Evolutionary conservation across 495 filamentous ascomycete species (phyloP).

Genomic region (Tuber magnatum): DNA sequence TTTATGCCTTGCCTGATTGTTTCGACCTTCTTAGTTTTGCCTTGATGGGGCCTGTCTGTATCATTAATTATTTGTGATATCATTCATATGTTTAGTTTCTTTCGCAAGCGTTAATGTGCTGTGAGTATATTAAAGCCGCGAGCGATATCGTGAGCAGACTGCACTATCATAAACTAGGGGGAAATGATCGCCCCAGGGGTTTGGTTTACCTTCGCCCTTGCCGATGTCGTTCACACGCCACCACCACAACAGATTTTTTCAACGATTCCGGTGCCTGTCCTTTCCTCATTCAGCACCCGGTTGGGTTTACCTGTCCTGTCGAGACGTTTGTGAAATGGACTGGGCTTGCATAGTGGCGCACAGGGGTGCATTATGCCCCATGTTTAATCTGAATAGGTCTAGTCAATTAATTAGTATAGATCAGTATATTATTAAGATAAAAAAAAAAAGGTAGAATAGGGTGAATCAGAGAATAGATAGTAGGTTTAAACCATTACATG

Average conservation of each 20-base stretch:
- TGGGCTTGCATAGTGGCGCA: no score
- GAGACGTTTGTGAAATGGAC: no score
- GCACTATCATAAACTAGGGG: background rate
- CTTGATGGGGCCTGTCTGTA: background rate
- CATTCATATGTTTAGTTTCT: background rate
- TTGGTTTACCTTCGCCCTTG: background rate
- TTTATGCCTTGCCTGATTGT: background rate
- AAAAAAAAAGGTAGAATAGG: no score
- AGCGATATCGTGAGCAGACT: background rate
- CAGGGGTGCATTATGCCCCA: no score
- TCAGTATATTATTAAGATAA: no score
- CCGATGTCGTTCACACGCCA: background rate
- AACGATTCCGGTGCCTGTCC: background rate
- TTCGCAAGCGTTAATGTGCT: background rate
- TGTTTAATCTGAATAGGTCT: no score
- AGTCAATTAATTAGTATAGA: no score
- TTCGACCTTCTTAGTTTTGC: background rate
- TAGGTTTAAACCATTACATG: no score
- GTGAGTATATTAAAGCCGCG: background rate
- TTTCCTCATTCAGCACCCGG: background rate
- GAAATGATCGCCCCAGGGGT: background rate
- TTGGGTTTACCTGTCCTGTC: background rate
- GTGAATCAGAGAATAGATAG: no score
- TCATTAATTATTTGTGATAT: slow-evolving; percentile 1
- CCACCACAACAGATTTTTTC: background rate